Evolutionary conservation across 352 stramenopile genomes (phyloP).

Genomic region (Globisporangium iwayamae): DNA sequence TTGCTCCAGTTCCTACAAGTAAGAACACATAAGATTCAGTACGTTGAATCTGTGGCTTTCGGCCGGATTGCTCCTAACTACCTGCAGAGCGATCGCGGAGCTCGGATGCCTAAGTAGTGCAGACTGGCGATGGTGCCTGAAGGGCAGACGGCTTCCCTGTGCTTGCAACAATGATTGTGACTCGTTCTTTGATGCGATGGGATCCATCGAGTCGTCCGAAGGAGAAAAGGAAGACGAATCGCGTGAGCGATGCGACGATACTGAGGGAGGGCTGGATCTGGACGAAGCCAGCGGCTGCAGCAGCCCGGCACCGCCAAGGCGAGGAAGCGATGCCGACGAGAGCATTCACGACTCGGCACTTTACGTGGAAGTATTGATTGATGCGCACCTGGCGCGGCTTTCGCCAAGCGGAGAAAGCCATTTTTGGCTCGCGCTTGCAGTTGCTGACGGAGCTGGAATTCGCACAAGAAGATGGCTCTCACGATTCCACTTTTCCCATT

Average conservation of each 20-base stretch:
- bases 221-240: background rate
- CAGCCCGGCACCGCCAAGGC: background rate
- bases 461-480: no score
- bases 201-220: background rate
- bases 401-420: background rate
- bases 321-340: conserved; percentile 1
- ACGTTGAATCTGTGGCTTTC: background rate
- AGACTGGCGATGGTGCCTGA: background rate
- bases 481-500: background rate
- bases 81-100: conserved; percentile 6
- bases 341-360: background rate
- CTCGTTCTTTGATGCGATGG: background rate
- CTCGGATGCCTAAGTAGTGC: background rate
- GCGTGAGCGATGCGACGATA: background rate
- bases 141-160: background rate
- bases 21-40: background rate
- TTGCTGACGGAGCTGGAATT: no score
- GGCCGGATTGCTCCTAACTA: background rate
- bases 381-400: no score
- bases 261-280: background rate
- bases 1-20: conserved; percentile 3
- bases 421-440: background rate
- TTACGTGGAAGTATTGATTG: no score
- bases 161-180: no score
- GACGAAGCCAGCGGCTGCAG: background rate